Evolutionary conservation across 306 rosid species (phyloP).

Genomic region (Inga oerstediana): DNA sequence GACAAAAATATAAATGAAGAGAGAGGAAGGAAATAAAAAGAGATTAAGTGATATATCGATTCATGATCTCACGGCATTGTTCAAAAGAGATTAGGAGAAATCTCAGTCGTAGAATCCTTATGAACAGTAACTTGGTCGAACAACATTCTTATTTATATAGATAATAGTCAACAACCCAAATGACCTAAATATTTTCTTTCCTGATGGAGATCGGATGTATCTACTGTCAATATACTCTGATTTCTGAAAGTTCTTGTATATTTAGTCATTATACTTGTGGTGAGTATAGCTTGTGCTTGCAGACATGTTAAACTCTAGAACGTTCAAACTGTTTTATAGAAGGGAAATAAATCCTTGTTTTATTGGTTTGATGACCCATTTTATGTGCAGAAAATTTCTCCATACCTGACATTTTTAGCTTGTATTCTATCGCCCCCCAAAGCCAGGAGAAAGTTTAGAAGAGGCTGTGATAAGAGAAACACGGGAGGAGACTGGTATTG

Average conservation of each 20-base stretch:
- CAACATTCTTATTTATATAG: too few species aligned
- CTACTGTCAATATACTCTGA: background rate
- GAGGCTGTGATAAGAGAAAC: constrained; percentile 98
- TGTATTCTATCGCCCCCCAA: background rate
- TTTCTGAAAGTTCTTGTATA: constrained; percentile 14
- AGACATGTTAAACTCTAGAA: constrained; percentile 20
- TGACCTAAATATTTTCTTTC: constrained; percentile 4
- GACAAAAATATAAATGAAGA: too few species aligned
- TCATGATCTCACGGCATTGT: too few species aligned
- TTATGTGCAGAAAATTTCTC: background rate
- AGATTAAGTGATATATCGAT: too few species aligned
- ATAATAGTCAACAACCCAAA: background rate
- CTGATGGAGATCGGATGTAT: constrained; percentile 16
- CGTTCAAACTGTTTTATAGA: constrained; percentile 3
- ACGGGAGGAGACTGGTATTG: constrained; percentile 91
- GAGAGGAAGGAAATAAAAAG: too few species aligned
- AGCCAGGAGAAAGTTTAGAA: constrained; percentile 98
- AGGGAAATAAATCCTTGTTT: constrained; percentile 6
- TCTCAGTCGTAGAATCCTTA: too few species aligned
- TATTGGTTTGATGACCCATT: constrained; percentile 13
- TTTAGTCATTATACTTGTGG: constrained; percentile 12
- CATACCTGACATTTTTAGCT: constrained; percentile 12
- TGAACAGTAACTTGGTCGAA: too few species aligned
- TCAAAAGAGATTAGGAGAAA: too few species aligned
- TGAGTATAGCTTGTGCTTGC: background rate